Percentiles rank a stretch among this genome's conserved stretches.
phyloP scores from a whole-genome alignment of 2,329 filamentous ascomycete genomes.

The Pseudogymnoascus sp. region DNA sequence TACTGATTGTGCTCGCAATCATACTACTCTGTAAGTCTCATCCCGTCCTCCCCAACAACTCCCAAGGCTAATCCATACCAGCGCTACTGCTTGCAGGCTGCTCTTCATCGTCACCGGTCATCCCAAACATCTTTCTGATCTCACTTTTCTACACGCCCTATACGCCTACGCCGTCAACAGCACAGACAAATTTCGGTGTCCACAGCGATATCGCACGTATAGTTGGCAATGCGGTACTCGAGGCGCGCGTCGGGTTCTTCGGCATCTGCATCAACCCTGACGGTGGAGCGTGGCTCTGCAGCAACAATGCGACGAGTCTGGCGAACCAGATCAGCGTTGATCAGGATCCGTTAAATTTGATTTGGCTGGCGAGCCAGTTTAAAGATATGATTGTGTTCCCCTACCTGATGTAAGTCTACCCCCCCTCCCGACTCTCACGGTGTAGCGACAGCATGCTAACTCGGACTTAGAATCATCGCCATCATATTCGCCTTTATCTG shows the following conservation, averaged over 20 bases:
- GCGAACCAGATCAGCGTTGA: slow-evolving; percentile 83
- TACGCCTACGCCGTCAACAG: slow-evolving; percentile 68
- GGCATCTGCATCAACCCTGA: slow-evolving; percentile 94
- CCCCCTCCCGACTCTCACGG: neutral
- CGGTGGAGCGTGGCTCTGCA: slow-evolving; percentile 86
- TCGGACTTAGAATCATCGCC: slow-evolving; percentile 71
- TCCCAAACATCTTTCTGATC: slow-evolving; percentile 93
- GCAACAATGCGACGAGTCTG: slow-evolving; percentile 89
- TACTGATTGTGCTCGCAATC: slow-evolving; percentile 86
- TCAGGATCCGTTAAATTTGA: slow-evolving; percentile 91
- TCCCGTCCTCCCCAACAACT: slow-evolving; percentile 8
- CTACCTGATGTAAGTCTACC: slow-evolving; percentile 69
- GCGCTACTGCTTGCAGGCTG: slow-evolving; percentile 90
- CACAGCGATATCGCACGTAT: slow-evolving; percentile 83
- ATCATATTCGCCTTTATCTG: slow-evolving; percentile 96
- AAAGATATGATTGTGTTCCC: slow-evolving; percentile 98
- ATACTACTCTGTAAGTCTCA: slow-evolving; percentile 80
- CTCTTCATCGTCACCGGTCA: slow-evolving; percentile 66
- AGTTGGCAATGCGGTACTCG: slow-evolving; percentile 71
- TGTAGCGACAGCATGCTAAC: neutral
- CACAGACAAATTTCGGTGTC: slow-evolving; percentile 85
- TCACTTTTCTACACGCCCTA: slow-evolving; percentile 91
- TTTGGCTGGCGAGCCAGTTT: slow-evolving; percentile 95
- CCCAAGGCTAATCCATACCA: slow-evolving; percentile 32
- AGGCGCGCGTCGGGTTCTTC: slow-evolving; percentile 94